These are phyloP conservation scores for Senecio squalidus DNA, from an alignment of 140 eudicot genomes.

Conservation along the genomic window DNA sequence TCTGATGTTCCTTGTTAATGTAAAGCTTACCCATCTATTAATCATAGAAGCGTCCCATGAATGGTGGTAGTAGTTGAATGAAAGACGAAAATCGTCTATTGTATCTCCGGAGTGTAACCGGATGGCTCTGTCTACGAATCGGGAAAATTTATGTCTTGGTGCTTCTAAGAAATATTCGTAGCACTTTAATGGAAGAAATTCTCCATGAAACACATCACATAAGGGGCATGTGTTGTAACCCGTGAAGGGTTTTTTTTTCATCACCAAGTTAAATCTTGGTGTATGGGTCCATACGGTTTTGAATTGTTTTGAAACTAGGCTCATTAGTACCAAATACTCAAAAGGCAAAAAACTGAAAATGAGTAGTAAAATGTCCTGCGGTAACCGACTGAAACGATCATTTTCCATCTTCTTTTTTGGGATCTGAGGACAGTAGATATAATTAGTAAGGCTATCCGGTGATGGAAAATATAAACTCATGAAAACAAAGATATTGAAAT, in stretches of 20 bases:
- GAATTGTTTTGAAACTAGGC: not conserved
- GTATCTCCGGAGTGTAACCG: not conserved
- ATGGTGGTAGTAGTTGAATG: not conserved
- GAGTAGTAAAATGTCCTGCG: not conserved
- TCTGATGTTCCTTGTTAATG: not conserved
- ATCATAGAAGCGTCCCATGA: not conserved
- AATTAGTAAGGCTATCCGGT: not conserved
- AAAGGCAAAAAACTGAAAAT: not conserved
- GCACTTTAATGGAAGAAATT: not conserved
- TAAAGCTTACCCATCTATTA: not conserved
- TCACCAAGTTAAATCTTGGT: not conserved
- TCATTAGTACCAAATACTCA: not conserved
- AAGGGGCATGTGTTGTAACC: not conserved
- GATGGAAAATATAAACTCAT: not conserved
- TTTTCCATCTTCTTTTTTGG: not conserved
- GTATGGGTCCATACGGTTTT: not conserved
- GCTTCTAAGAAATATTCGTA: not conserved
- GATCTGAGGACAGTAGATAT: not conserved
- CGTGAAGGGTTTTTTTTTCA: not conserved
- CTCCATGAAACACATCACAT: not conserved
- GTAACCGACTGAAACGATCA: not conserved
- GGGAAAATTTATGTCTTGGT: not conserved
- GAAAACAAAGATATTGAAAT: not conserved
- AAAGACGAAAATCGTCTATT: not conserved
- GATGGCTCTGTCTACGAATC: not conserved